Evolutionary conservation across 1,284 basidiomycete genomes (phyloP).

Genomic region (Amylostereum areolatum): DNA sequence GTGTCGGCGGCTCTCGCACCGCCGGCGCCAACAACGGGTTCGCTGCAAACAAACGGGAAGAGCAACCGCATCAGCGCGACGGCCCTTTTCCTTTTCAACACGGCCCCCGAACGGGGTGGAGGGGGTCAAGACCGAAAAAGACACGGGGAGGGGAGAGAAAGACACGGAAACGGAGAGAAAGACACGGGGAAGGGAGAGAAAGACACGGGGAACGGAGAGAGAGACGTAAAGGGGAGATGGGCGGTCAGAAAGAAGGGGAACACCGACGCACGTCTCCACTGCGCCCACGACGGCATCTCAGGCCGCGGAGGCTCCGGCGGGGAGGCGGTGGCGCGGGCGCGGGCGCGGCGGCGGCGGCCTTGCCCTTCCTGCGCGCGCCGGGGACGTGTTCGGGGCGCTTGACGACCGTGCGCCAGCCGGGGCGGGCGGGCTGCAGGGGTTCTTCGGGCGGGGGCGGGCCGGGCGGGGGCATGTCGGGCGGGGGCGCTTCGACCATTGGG

Average conservation of each 20-base stretch:
- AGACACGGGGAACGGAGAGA: too few relatives aligned
- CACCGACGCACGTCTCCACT: slow-evolving; percentile 59
- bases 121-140: too few relatives aligned
- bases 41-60: slow-evolving; percentile 28
- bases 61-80: background rate
- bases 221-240: background rate
- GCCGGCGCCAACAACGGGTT: slow-evolving; percentile 49
- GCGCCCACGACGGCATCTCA: slow-evolving; percentile 63
- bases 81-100: too few relatives aligned
- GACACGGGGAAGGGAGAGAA: too few relatives aligned
- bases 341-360: slow-evolving; percentile 38
- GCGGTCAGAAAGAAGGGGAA: background rate
- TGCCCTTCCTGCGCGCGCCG: too few relatives aligned
- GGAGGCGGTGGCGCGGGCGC: slow-evolving; percentile 31
- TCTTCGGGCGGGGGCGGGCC: slow-evolving; percentile 30
- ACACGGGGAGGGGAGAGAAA: too few relatives aligned
- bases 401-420: slow-evolving; percentile 66
- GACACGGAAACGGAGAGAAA: too few relatives aligned
- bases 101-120: too few relatives aligned
- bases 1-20: slow-evolving; percentile 26
- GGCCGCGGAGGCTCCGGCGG: slow-evolving; percentile 38
- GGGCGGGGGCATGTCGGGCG: slow-evolving; percentile 19
- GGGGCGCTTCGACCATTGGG: slow-evolving; percentile 13
- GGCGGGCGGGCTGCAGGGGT: slow-evolving; percentile 42
- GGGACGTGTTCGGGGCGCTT: slow-evolving; percentile 41